Evolutionary conservation across 495 filamentous ascomycete genomes (phyloP), one percentile per base, ranked within the genome.

Genomic region (Letharia lupina): DNA sequence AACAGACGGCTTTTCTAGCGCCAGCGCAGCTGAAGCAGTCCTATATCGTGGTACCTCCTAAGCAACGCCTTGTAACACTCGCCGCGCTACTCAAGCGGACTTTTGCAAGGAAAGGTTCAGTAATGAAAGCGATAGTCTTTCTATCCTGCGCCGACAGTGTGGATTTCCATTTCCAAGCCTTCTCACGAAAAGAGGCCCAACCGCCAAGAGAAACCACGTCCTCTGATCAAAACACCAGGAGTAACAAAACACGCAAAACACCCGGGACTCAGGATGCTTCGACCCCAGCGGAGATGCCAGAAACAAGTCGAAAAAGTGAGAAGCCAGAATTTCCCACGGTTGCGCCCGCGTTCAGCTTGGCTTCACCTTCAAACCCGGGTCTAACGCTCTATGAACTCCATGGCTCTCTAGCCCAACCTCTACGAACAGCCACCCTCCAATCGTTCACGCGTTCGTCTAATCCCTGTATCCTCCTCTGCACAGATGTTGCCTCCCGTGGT

Each of bases 71-170:
- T 15, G 94, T 97, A 13, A 89, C 93, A 4, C 81, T 98, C 54
- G 86, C 89, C 50, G 89, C 91, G 2, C 80, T 91, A 39, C 78
- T 98, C 44, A 95, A 91, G 71, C 85, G 90, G 23, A 84, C 93
- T 0, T 98, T 98, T 70, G 86, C 89, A 66, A 83, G 92, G 18
- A 87, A 87, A 75, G 91, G 91, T 0, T 89, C 91, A 3, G 86
- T 94, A 31, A 95, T 93, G 86, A 96, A 98, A 75, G 87, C 89
- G 6, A 96, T 98, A 67, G 84, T 98, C 61, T 98, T 98, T 76
- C 89, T 98, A 48, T 95, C 92, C 2, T 98, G 95, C 71, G 93
- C 94, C 20, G 95, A 98, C 71, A 93, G 89, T 13, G 94, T 98
- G 58, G 91, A 98, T 72, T 98, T 96, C 73, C 92, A 96, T 73